Percentiles rank a stretch among this genome's conserved stretches.
phyloP scores from a whole-genome alignment of 2,329 filamentous ascomycete genomes.

The Ophioceras dolichostomum region DNA sequence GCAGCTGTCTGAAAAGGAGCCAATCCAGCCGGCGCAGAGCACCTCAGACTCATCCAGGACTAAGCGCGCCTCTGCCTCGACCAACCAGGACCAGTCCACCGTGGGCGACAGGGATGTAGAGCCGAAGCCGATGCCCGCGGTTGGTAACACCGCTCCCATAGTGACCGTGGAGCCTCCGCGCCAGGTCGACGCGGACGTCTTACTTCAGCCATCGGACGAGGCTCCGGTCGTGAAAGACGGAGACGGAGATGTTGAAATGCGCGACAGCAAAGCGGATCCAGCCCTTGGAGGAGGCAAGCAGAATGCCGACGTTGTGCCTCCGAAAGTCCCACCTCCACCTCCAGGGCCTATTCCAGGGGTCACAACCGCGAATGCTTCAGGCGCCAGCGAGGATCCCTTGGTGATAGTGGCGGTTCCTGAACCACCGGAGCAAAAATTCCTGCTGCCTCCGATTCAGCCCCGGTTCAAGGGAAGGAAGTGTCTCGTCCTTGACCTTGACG shows the following conservation, averaged over 20 bases:
- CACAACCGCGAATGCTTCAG: conserved; percentile 18
- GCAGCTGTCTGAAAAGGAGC: conserved; percentile 37
- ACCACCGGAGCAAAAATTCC: conserved; percentile 47
- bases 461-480: conserved; percentile 84
- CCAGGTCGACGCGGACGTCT: conserved; percentile 7
- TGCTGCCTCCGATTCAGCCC: conserved; percentile 72
- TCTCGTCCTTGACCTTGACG: conserved; percentile 86
- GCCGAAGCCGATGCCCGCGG: conserved; percentile 30
- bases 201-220: conserved; percentile 12
- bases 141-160: conserved; percentile 20
- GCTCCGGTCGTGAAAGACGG: conserved; percentile 16
- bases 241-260: conserved; percentile 56
- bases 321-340: conserved; percentile 32
- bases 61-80: conserved; percentile 32
- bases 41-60: conserved; percentile 23
- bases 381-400: conserved; percentile 22
- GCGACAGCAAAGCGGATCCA: conserved; percentile 34
- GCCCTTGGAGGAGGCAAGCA: too few species aligned
- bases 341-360: conserved; percentile 28
- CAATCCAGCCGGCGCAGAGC: conserved; percentile 15
- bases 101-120: conserved; percentile 29
- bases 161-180: conserved; percentile 28
- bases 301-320: neutral
- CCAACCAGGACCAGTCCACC: conserved; percentile 32
- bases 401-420: conserved; percentile 31